A percentile compares a stretch with the other conserved stretches of the same genome.
Conservation (phyloP, 768 basidiomycete species). For the Pilatotrama ljubarskyi region DNA sequence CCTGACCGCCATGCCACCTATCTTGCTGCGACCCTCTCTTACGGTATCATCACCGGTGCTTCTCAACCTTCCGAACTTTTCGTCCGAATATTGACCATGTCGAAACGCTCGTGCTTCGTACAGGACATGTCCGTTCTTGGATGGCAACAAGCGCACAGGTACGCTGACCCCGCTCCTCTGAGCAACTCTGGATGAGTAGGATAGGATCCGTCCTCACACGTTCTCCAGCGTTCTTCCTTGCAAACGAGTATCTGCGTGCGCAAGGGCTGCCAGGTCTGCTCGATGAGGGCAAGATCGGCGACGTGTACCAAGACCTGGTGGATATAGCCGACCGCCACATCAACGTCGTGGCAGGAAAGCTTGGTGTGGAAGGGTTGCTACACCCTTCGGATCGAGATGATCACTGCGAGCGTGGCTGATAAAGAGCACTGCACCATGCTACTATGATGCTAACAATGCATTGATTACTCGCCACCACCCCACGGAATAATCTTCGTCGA, state of each 20-base stretch:
- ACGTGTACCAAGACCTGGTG: conserved; percentile 14
- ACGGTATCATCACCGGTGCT: conserved; percentile 35
- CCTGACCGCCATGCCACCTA: conserved; percentile 32
- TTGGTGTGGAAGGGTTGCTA: conserved; percentile 22
- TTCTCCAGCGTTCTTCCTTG: conserved; percentile 34
- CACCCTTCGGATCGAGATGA: too few species aligned
- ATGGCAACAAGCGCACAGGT: conserved; percentile 34
- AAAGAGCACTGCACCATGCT: too few species aligned
- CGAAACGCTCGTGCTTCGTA: not conserved
- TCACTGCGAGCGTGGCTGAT: too few species aligned
- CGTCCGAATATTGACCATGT: not conserved
- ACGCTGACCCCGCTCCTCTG: not conserved
- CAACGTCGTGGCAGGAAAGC: conserved; percentile 20
- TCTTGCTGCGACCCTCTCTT: conserved; percentile 36
- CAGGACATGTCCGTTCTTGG: conserved; percentile 35
- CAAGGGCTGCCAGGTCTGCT: conserved; percentile 33
- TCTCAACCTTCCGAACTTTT: not conserved
- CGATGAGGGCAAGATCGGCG: conserved; percentile 23
- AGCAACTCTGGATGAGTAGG: not conserved
- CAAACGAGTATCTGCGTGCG: conserved; percentile 35
- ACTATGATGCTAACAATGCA: too few species aligned
- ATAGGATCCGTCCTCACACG: not conserved
- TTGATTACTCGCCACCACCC: too few species aligned
- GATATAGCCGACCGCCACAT: conserved; percentile 26
- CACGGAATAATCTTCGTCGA: too few species aligned